phyloP scores from a whole-genome alignment of 176 grass and related monocot genomes.

The Hsuehochloa calcarea region DNA sequence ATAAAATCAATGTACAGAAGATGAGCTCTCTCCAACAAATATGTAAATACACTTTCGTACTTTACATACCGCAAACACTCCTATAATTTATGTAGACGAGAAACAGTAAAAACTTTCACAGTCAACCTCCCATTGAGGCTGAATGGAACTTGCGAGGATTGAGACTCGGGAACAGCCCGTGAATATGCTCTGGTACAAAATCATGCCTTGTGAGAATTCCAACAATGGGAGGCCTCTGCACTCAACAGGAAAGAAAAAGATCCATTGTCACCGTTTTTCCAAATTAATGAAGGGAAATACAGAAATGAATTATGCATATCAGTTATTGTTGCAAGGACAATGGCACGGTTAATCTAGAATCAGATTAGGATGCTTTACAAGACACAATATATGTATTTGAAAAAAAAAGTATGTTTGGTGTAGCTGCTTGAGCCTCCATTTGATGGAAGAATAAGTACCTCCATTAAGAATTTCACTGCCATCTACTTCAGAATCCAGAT shows the following conservation, averaged over 20 bases:
- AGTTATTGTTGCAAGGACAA: background rate
- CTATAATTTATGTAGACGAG: background rate
- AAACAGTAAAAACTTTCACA: background rate
- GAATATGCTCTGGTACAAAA: conserved; percentile 79
- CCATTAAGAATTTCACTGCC: background rate
- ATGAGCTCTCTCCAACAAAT: background rate
- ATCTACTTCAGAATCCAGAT: background rate
- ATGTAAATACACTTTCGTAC: background rate
- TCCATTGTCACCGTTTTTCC: background rate
- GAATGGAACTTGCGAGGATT: conserved; percentile 41
- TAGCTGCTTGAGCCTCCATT: background rate
- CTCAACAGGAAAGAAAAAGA: conserved; percentile 27
- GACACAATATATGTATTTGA: background rate
- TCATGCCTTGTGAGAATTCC: conserved; percentile 91
- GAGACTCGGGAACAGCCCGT: conserved; percentile 57
- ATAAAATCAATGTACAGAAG: conserved; percentile 13
- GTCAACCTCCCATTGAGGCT: conserved; percentile 38
- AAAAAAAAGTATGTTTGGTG: background rate
- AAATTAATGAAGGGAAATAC: conserved; percentile 1
- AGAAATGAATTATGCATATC: background rate
- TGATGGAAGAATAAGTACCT: background rate
- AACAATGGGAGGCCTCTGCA: conserved; percentile 81
- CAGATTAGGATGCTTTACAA: background rate
- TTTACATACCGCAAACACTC: background rate
- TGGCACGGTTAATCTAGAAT: background rate